phyloP scores from a whole-genome alignment of 2,329 filamentous ascomycete species.

The Rutstroemia sp. region DNA sequence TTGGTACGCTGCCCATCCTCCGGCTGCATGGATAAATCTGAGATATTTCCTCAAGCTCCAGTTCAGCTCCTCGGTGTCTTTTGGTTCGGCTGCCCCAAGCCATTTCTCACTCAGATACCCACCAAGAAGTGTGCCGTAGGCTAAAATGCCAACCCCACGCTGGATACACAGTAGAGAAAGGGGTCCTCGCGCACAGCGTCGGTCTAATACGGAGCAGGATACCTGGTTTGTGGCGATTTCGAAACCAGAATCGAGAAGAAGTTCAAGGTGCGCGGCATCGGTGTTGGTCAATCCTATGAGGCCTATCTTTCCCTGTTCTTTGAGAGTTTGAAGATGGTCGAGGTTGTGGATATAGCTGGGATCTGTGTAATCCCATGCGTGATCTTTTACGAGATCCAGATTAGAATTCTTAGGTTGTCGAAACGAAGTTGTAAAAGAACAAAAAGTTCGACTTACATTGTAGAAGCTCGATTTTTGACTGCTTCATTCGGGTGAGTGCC shows the following conservation, averaged over 20 bases:
- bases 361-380: constrained; percentile 10
- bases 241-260: constrained; percentile 27
- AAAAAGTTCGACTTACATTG: not conserved
- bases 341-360: constrained; percentile 30
- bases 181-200: constrained; percentile 20
- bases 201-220: constrained; percentile 29
- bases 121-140: constrained; percentile 31
- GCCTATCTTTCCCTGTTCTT: constrained; percentile 23
- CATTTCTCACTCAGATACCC: constrained; percentile 26
- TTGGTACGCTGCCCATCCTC: constrained; percentile 24
- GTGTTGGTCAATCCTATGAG: constrained; percentile 28
- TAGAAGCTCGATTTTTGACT: not conserved
- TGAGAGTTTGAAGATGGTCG: constrained; percentile 24
- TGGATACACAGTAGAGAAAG: constrained; percentile 22
- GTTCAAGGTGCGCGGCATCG: constrained; percentile 29
- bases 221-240: constrained; percentile 30
- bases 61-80: constrained; percentile 18
- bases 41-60: constrained; percentile 31
- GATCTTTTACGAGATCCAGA: not conserved
- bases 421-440: not conserved
- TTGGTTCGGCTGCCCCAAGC: constrained; percentile 22
- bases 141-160: constrained; percentile 24
- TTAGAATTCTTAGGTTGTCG: not conserved
- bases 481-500: constrained; percentile 15
- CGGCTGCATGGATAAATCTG: constrained; percentile 29